Evolutionary conservation across 495 filamentous ascomycete species (phyloP), one percentile per base, ranked within the genome.

Genomic region (Tuber aestivum): DNA sequence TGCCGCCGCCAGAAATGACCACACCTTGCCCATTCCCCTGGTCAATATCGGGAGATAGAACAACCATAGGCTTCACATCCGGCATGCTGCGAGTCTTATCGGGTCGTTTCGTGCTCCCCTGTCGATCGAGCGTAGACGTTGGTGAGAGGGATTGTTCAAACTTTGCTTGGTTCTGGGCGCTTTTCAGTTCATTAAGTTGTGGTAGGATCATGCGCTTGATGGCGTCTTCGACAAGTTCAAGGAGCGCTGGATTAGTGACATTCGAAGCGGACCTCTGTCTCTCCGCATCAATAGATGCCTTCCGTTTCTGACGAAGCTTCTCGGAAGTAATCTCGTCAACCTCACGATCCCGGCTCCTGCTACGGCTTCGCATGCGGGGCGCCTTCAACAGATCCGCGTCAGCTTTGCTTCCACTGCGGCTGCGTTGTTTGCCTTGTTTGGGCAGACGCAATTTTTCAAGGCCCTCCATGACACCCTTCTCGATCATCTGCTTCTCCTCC

Each of bases 151-250:
- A 84, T n/a, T 84, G 86, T 78, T 89, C 91, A 73, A 87, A 84
- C 70, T 89, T 88, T 48, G 88, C 86, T 76, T 91, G 86, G 75
- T 89, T 93, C 82, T 96, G 92, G 80, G 97, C 93, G 81, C 93
- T 89, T 84, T 97, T 97, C 69, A 98, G 86, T 42, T 93, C 93
- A 72, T 93, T 93, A 70, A 99, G 87, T 83, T 99, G 95, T 0
- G 95, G 96, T 2, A 98, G 85, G 71, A 98, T 97, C 70, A 98
- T 86, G 69, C 94, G 89, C 71, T 92, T 91, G 78, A 99, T 98
- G 35, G 95, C 94, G 85, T 97, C 95, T 84, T 98, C 95, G 12
- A 99, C 95, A 0, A 94, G 94, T 83, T 96, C 93, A 8, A 98
- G 88, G n/a, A 99, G 85, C 77, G 93, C 96, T 0, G 95, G 95